Percentiles rank a stretch among this genome's conserved stretches.
Conservation (phyloP, 208 protist genomes). For the Acanthamoeba sp. region DNA sequence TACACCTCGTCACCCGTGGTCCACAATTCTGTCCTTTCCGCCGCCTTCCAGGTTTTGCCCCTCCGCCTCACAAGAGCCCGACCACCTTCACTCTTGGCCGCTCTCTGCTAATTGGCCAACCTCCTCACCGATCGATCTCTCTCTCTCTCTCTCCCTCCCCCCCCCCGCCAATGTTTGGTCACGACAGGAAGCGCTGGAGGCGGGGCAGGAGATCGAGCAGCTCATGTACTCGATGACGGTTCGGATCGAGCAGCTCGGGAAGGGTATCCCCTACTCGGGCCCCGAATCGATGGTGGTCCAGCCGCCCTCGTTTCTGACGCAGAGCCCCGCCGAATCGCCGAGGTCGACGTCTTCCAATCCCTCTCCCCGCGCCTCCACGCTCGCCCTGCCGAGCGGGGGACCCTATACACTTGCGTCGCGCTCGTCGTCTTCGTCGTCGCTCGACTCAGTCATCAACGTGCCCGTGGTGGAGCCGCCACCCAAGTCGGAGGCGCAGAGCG, state of each 20-base stretch:
- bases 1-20: not conserved
- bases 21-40: conserved; percentile 5
- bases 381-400: not conserved
- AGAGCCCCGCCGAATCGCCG: conserved; percentile 1
- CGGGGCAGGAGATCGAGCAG: conserved; percentile 42
- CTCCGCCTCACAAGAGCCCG: not conserved
- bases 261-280: conserved; percentile 21
- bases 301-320: not conserved
- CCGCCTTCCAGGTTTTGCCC: not conserved
- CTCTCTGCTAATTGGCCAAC: too few relatives aligned
- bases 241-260: conserved; percentile 16
- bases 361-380: not conserved
- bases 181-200: conserved; percentile 4
- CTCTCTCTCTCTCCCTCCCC: too few relatives aligned
- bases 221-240: conserved; percentile 42
- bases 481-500: not conserved
- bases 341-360: not conserved
- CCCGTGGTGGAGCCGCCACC: conserved; percentile 31
- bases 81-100: too few relatives aligned
- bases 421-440: conserved; percentile 19
- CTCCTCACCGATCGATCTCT: too few relatives aligned
- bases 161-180: not conserved
- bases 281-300: not conserved
- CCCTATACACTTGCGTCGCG: not conserved
- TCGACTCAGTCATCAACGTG: conserved; percentile 36